phyloP scores from a whole-genome alignment of 306 rosid genomes.

The Malus sieversii region DNA sequence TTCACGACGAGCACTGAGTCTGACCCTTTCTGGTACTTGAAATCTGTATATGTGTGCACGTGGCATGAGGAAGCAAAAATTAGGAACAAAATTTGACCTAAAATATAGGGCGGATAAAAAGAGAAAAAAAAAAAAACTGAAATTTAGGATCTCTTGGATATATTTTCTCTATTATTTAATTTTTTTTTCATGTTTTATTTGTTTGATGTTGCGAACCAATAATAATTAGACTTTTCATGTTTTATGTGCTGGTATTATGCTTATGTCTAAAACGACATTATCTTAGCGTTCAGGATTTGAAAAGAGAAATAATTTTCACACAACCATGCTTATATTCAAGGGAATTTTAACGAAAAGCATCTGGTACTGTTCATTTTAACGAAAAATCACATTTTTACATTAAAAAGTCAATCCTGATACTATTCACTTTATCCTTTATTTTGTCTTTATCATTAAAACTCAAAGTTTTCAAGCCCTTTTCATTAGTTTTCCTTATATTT shows the following conservation, averaged over 20 bases:
- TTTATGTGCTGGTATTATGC: not conserved
- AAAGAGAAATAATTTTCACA: not conserved
- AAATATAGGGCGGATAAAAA: not conserved
- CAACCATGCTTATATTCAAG: too few relatives aligned
- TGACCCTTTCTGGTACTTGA: slow-evolving; percentile 57
- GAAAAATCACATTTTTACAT: too few relatives aligned
- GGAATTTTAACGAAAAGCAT: too few relatives aligned
- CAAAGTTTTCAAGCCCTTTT: too few relatives aligned
- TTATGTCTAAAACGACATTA: not conserved
- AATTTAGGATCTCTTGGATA: not conserved
- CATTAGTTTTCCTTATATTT: too few relatives aligned
- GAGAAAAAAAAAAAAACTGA: not conserved
- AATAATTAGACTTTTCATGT: not conserved
- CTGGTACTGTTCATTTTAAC: too few relatives aligned
- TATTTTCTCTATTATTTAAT: not conserved
- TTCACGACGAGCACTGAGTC: slow-evolving; percentile 69
- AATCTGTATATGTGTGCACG: slow-evolving; percentile 29
- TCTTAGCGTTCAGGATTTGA: not conserved
- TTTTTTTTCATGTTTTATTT: not conserved
- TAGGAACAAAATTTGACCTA: not conserved
- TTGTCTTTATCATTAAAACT: too few relatives aligned
- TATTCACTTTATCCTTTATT: too few relatives aligned
- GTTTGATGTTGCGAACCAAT: too few relatives aligned
- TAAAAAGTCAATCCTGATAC: too few relatives aligned
- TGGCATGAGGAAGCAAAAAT: not conserved